These are phyloP conservation scores for Xylariales sp. DNA, from an alignment of 2,329 filamentous ascomycete genomes.

Conservation along the genomic window DNA sequence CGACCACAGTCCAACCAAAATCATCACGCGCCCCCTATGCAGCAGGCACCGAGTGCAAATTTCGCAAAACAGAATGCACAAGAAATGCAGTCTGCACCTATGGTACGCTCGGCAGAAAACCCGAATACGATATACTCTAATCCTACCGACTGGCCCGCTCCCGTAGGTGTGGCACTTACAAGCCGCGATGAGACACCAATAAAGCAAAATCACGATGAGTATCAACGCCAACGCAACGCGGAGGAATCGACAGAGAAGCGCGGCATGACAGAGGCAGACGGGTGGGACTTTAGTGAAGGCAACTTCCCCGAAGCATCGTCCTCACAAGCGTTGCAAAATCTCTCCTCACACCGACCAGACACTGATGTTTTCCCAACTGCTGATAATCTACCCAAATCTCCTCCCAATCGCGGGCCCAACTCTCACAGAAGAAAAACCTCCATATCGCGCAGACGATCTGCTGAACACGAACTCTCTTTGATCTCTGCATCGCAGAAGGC, in stretches of 20 bases:
- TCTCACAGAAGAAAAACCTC: slow-evolving; percentile 79
- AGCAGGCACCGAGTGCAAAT: slow-evolving; percentile 28
- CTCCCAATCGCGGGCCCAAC: slow-evolving; percentile 62
- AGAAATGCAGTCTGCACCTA: slow-evolving; percentile 42
- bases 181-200: slow-evolving; percentile 21
- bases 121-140: slow-evolving; percentile 35
- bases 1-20: slow-evolving; percentile 52
- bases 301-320: slow-evolving; percentile 53
- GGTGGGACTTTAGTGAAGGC: slow-evolving; percentile 89
- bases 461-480: slow-evolving; percentile 59
- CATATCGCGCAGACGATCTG: slow-evolving; percentile 64
- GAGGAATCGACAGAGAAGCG: slow-evolving; percentile 45
- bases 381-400: slow-evolving; percentile 74
- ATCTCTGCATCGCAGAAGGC: slow-evolving; percentile 48
- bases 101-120: slow-evolving; percentile 49
- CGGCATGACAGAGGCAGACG: slow-evolving; percentile 56
- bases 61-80: slow-evolving; percentile 31
- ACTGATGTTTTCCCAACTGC: slow-evolving; percentile 83
- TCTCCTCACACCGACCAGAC: slow-evolving; percentile 64
- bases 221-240: slow-evolving; percentile 33
- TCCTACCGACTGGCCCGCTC: slow-evolving; percentile 23
- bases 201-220: slow-evolving; percentile 35
- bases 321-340: slow-evolving; percentile 38
- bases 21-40: slow-evolving; percentile 54
- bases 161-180: slow-evolving; percentile 18